Evolutionary conservation across 2,329 filamentous ascomycete species (phyloP).

Genomic region (Zopfia rhizophila): DNA sequence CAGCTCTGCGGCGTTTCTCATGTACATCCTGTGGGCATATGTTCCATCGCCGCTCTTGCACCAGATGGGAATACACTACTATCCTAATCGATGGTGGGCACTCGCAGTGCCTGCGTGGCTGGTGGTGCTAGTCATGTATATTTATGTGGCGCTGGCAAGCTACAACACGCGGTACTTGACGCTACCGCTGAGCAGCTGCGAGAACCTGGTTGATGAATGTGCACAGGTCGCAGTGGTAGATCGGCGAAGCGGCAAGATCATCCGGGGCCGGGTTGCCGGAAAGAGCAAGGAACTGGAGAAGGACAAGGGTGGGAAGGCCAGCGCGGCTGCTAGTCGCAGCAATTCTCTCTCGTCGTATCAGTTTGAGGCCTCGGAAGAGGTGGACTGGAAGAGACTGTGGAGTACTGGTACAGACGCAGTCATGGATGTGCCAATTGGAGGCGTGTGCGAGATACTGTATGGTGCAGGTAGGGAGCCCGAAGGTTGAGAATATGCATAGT

Average conservation of each 20-base stretch:
- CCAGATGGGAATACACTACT: slow-evolving; percentile 94
- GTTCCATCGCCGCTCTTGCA: slow-evolving; percentile 92
- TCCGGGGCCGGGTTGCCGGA: slow-evolving; percentile 43
- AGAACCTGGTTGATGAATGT: slow-evolving; percentile 91
- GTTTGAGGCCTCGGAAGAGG: slow-evolving; percentile 52
- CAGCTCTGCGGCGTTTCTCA: slow-evolving; percentile 80
- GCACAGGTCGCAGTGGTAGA: slow-evolving; percentile 88
- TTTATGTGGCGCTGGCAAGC: slow-evolving; percentile 89
- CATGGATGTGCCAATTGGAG: slow-evolving; percentile 94
- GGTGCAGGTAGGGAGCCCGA: slow-evolving; percentile 61
- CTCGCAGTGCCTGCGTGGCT: slow-evolving; percentile 91
- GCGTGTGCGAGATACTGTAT: slow-evolving; percentile 94
- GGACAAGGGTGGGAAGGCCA: slow-evolving; percentile 54
- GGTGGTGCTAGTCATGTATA: slow-evolving; percentile 88
- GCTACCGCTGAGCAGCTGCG: slow-evolving; percentile 78
- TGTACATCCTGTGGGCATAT: slow-evolving; percentile 84
- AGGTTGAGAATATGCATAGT: slow-evolving; percentile 19
- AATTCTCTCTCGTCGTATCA: slow-evolving; percentile 45
- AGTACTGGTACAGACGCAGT: slow-evolving; percentile 94
- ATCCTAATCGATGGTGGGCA: slow-evolving; percentile 97
- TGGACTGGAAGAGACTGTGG: slow-evolving; percentile 87
- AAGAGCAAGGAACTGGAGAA: slow-evolving; percentile 44
- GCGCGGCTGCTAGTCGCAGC: slow-evolving; percentile 48
- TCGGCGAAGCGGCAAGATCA: slow-evolving; percentile 67
- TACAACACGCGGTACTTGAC: slow-evolving; percentile 94